Evolutionary conservation across 2,329 filamentous ascomycete genomes (phyloP).

Genomic region (Scytalidium lignicola): DNA sequence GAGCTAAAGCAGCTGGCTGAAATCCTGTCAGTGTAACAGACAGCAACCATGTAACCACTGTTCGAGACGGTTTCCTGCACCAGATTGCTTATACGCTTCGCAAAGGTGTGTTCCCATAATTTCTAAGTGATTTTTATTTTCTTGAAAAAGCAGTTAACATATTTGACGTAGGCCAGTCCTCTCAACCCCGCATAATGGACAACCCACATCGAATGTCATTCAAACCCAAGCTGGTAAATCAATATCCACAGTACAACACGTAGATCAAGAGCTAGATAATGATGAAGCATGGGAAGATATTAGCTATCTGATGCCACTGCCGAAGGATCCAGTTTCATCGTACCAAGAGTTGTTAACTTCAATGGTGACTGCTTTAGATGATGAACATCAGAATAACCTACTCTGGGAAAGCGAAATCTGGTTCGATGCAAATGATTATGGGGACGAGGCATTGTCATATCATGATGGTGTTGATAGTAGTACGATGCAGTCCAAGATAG

Average conservation of each 20-base stretch:
- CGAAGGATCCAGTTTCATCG: conserved; percentile 13
- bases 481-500: conserved; percentile 4
- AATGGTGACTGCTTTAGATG: conserved; percentile 12
- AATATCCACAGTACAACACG: neutral
- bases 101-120: conserved; percentile 20
- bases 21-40: conserved; percentile 42
- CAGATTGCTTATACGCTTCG: conserved; percentile 42
- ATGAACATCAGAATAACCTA: conserved; percentile 1
- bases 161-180: neutral
- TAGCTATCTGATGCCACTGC: conserved; percentile 1
- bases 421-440: neutral
- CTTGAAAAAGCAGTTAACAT: neutral
- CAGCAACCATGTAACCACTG: conserved; percentile 50
- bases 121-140: neutral
- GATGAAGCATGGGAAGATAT: neutral
- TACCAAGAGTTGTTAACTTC: conserved; percentile 20
- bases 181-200: neutral
- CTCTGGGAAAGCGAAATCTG: neutral
- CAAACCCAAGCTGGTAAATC: neutral
- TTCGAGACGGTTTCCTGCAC: conserved; percentile 45
- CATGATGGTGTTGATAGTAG: neutral
- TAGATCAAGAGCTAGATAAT: neutral
- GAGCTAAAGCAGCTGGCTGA: conserved; percentile 1
- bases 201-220: neutral
- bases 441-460: neutral